Evolutionary conservation across 208 protist species (phyloP).

Genomic region (Trypanosoma lewisi): DNA sequence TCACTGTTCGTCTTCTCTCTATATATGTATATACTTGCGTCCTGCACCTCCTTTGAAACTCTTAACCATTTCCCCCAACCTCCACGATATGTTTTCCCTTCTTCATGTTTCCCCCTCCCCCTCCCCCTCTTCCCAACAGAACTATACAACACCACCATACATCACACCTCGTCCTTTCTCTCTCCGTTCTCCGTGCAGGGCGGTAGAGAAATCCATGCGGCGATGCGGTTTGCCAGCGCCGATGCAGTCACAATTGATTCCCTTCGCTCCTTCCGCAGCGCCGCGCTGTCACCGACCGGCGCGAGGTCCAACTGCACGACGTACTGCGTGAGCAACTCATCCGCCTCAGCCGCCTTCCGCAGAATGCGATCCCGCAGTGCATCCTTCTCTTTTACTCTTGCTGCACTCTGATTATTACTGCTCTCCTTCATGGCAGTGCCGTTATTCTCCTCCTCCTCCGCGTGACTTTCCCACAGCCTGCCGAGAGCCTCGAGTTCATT

Average conservation of each 20-base stretch:
- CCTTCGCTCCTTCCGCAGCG: conserved; percentile 44
- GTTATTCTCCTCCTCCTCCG: background rate
- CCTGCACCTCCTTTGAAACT: no score
- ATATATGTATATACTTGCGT: no score
- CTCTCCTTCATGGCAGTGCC: background rate
- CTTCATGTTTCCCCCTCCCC: no score
- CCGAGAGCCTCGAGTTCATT: conserved; percentile 42
- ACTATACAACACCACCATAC: no score
- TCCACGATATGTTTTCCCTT: no score
- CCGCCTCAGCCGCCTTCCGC: conserved; percentile 39
- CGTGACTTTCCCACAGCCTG: background rate
- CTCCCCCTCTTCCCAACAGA: no score
- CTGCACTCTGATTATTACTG: background rate
- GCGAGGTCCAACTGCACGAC: conserved; percentile 54
- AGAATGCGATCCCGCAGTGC: conserved; percentile 18
- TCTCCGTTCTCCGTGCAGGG: background rate
- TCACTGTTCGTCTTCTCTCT: no score
- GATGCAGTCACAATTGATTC: conserved; percentile 38
- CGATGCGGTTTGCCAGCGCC: conserved; percentile 39
- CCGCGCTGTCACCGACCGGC: conserved; percentile 40
- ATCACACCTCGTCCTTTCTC: no score
- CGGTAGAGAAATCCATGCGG: conserved; percentile 29
- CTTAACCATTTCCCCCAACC: no score
- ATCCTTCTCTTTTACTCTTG: conserved; percentile 10
- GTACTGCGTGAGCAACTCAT: conserved; percentile 77